Base-by-base conservation (phyloP, 1,284 basidiomycete species). In the Hemileia vastatrix region DNA sequence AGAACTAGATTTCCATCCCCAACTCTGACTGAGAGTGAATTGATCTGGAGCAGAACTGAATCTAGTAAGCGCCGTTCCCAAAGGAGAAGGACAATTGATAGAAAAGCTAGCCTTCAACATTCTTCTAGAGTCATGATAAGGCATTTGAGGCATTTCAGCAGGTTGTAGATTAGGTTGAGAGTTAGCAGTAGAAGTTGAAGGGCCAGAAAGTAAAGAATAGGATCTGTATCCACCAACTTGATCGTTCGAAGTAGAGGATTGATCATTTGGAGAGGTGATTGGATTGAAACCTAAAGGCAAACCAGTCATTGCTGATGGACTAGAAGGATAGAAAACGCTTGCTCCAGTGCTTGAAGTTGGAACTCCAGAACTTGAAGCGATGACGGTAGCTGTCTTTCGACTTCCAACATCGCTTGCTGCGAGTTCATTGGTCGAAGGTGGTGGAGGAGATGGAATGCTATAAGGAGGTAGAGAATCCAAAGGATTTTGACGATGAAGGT, bases 1-100 rank as follows among this genome's bases (percentile, higher is more conserved):
- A n/a, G n/a, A n/a, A n/a, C n/a, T n/a, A n/a, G n/a, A n/a, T n/a
- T 80, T 80, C 79, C 79, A 81, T n/a, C 80, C 80, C 79, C 79
- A 80, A 9, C 73, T 76, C 70, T 80, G 79, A 11, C 74, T 77
- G 40, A 91, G 80, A 21, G 84, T 81, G 72, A 96, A 95, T 52
- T 83, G 81, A 73, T 95, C 91, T 1, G 91, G 92, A 0, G 86
- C 83, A 65, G 87, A 90, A 63, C 84, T 82, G 73, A 95, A 95
- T 51, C 85, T 81, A 50, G 89, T 91, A 70, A 91, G 80, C 21
- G 85, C 86, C 2, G 86, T 84, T 5, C 92, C 90, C 4, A 87
- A 84, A 9, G 86, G 84, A 58, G 83, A 87, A 0, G 87, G 83
- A 71, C 90, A 93, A 64, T 83, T 83, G 65, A 95, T 86, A 49